Conservation (phyloP, 495 filamentous ascomycete species). For the Trichocladium uniseriatum region DNA sequence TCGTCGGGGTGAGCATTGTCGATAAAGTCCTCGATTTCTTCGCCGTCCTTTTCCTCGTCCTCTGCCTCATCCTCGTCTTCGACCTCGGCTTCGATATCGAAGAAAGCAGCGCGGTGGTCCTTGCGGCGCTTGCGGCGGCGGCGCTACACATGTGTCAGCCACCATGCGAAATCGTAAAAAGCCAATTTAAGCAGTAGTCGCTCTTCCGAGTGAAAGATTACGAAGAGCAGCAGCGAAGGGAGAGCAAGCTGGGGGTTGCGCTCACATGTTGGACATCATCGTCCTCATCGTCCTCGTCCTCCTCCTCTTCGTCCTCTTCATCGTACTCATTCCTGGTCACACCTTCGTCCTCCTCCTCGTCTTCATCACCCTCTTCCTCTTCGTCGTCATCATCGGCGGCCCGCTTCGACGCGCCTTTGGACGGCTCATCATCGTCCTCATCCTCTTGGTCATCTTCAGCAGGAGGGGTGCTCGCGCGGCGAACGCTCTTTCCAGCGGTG, state of each 20-base stretch:
- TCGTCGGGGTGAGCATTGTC: slow-evolving; percentile 87
- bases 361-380: slow-evolving; percentile 41
- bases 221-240: not conserved
- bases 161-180: not conserved
- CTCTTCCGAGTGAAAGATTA: not conserved
- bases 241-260: not conserved
- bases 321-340: slow-evolving; percentile 48
- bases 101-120: slow-evolving; percentile 65
- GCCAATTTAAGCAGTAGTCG: not conserved
- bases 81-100: slow-evolving; percentile 95
- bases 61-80: slow-evolving; percentile 90
- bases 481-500: not conserved
- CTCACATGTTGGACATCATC: slow-evolving; percentile 34
- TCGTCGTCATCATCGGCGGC: slow-evolving; percentile 7
- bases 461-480: slow-evolving; percentile 19
- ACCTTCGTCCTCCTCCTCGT: slow-evolving; percentile 29
- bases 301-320: slow-evolving; percentile 43
- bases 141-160: slow-evolving; percentile 39
- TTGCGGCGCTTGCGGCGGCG: slow-evolving; percentile 71
- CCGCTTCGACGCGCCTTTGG: slow-evolving; percentile 22
- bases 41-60: slow-evolving; percentile 79
- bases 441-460: slow-evolving; percentile 29
- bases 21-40: slow-evolving; percentile 73
- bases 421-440: slow-evolving; percentile 29
- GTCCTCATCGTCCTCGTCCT: slow-evolving; percentile 45